Base-by-base conservation (phyloP, 164 flowering plant genomes). In the Magnolia officinalis region DNA sequence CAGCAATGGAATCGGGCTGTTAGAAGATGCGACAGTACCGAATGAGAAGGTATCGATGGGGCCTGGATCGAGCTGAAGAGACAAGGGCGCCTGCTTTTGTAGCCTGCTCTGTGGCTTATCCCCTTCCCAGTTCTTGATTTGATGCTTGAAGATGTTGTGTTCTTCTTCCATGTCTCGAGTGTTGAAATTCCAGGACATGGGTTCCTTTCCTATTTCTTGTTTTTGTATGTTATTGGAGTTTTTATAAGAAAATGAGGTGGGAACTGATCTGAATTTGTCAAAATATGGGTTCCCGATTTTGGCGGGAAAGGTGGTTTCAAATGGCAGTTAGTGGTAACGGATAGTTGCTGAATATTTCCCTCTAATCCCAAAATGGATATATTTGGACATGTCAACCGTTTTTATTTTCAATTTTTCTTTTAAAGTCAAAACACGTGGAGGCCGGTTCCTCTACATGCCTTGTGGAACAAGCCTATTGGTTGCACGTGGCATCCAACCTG, bases 21-120 rank as follows among this genome's bases (percentile, higher is more conserved):
- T 58, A 13, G 49, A 24, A 50, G 52, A 9, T 4, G 71, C 20
- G 3, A 31, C 68, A 29, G 18, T 19, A 7, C 45, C 37, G 19
- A 55, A 72, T 6, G 51, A 37, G 51, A 18, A 49, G 55, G 21
- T n/a, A 23, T 24, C 13, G 31, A 11, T 10, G 8, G 9, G 9
- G n/a, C 9, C 31, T 8, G n/a, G 37, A 20, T 55, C 63, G 13
- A 72, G 63, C 8, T 16, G 63, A 52, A 72, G 74, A 72, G 63
- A 72, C 9, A 31, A n/a, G 6, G 74, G 74, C 13, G 74, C 74
- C 19, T 52, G 64, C 63, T 55, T 72, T 23, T 52, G 74, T 72
- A 72, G 45, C 74, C 74, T 72, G 64, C 74, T 72, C 31, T 24
- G 74, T 2, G 74, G 63, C 74, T 72, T 72, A n/a, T 23, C 64